Evolutionary conservation across 176 grass and related monocot species (phyloP).

Genomic region (Paspalum notatum): DNA sequence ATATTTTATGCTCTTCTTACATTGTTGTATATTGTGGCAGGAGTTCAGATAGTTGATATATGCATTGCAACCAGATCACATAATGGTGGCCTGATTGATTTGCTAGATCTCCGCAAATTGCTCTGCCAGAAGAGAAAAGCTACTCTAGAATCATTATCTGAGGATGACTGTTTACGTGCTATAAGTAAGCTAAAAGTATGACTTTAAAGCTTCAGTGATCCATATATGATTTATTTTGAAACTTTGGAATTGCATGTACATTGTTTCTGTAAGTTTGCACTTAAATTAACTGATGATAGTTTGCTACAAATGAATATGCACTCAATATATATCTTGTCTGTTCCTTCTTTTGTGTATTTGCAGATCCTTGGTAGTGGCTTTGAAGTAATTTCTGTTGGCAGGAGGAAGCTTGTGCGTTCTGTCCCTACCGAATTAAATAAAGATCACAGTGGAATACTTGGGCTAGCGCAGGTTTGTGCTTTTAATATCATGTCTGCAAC

Average conservation of each 20-base stretch:
- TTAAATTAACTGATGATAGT: not conserved
- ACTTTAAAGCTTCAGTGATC: constrained; percentile 12
- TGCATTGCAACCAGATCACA: constrained; percentile 87
- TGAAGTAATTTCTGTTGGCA: constrained; percentile 95
- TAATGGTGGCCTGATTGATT: constrained; percentile 92
- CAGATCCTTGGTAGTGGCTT: constrained; percentile 93
- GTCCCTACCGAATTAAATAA: constrained; percentile 96
- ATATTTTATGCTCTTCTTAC: constrained; percentile 7
- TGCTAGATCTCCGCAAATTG: constrained; percentile 78
- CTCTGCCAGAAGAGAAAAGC: constrained; percentile 78
- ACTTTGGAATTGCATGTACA: constrained; percentile 7
- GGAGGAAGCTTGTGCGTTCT: constrained; percentile 86
- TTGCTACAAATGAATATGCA: not conserved
- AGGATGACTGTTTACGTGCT: constrained; percentile 95
- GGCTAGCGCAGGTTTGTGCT: constrained; percentile 89
- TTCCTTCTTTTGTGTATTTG: constrained; percentile 43
- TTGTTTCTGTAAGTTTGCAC: constrained; percentile 5
- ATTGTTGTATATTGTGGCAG: constrained; percentile 45
- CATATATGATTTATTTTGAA: not conserved
- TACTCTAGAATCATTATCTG: constrained; percentile 68
- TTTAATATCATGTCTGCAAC: not conserved
- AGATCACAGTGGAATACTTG: constrained; percentile 97
- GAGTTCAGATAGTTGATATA: constrained; percentile 96
- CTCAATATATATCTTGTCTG: constrained; percentile 4
- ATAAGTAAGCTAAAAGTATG: constrained; percentile 96